These are phyloP conservation scores for Ophiosphaerella herpotricha DNA, from an alignment of 2,329 filamentous ascomycete species.

Conservation along the genomic window DNA sequence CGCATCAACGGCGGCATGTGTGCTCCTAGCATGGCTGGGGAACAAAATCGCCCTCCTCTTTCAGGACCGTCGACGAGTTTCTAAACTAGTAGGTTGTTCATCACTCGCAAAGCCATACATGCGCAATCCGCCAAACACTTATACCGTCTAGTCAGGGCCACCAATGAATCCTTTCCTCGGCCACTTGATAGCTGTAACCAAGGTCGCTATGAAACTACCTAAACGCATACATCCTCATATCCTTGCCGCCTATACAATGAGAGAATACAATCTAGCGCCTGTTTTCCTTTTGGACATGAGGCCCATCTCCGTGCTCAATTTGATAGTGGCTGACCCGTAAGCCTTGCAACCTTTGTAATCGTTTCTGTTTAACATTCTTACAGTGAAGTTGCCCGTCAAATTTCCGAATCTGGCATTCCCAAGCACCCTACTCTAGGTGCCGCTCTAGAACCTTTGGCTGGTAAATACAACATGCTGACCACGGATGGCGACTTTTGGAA, in stretches of 20 bases:
- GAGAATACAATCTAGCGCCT: constrained; percentile 43
- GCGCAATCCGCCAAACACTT: no score
- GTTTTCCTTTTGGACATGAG: constrained; percentile 49
- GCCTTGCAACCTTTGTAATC: neutral
- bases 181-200: constrained; percentile 40
- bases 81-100: constrained; percentile 11
- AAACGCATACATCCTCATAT: constrained; percentile 42
- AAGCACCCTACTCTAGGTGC: constrained; percentile 39
- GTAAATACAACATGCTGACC: constrained; percentile 44
- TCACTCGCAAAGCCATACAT: no score
- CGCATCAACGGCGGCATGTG: constrained; percentile 6
- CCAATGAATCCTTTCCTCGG: constrained; percentile 45
- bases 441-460: constrained; percentile 44
- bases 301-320: constrained; percentile 36
- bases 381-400: constrained; percentile 36
- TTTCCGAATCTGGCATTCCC: constrained; percentile 37
- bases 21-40: constrained; percentile 10
- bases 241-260: constrained; percentile 5
- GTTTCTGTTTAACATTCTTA: neutral
- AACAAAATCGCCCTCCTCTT: constrained; percentile 3
- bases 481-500: constrained; percentile 49
- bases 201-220: constrained; percentile 40
- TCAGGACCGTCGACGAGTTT: constrained; percentile 8
- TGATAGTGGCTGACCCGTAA: constrained; percentile 40
- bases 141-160: constrained; percentile 37